Evolutionary conservation across 495 filamentous ascomycete genomes (phyloP).

Genomic region (Hypoxylon trugodes): DNA sequence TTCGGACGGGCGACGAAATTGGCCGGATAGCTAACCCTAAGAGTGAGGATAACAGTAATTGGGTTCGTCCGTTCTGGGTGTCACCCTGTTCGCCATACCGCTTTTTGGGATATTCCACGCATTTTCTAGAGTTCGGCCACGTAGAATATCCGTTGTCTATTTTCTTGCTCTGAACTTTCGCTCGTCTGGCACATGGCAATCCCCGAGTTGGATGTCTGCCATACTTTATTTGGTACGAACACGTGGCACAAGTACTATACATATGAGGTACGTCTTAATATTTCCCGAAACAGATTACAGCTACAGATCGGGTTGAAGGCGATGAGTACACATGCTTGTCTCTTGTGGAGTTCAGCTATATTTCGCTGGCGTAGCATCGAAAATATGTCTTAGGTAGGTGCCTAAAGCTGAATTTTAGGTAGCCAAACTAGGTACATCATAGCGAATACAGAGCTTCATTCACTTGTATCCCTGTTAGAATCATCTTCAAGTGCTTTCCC

Average conservation of each 20-base stretch:
- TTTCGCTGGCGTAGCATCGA: not conserved
- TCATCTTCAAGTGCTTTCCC: too few species aligned
- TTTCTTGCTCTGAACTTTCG: not conserved
- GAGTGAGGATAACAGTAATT: constrained; percentile 1
- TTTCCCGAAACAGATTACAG: not conserved
- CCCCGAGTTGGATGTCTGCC: not conserved
- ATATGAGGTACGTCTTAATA: not conserved
- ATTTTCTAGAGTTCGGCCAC: constrained; percentile 2
- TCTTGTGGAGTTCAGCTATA: not conserved
- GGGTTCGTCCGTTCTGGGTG: not conserved
- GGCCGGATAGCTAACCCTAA: not conserved
- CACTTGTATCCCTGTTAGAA: too few species aligned
- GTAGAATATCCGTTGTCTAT: constrained; percentile 6
- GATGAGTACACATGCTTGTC: not conserved
- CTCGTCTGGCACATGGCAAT: not conserved
- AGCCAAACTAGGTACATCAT: too few species aligned
- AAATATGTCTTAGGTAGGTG: not conserved
- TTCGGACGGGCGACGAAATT: not conserved
- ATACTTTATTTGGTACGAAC: not conserved
- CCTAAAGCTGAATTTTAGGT: too few species aligned
- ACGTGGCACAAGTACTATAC: too few species aligned
- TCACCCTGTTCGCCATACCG: not conserved
- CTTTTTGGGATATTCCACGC: not conserved
- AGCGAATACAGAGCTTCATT: too few species aligned
- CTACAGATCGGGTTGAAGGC: not conserved